phyloP scores from a whole-genome alignment of 129 eudicot species.

The Smallanthus sonchifolius region DNA sequence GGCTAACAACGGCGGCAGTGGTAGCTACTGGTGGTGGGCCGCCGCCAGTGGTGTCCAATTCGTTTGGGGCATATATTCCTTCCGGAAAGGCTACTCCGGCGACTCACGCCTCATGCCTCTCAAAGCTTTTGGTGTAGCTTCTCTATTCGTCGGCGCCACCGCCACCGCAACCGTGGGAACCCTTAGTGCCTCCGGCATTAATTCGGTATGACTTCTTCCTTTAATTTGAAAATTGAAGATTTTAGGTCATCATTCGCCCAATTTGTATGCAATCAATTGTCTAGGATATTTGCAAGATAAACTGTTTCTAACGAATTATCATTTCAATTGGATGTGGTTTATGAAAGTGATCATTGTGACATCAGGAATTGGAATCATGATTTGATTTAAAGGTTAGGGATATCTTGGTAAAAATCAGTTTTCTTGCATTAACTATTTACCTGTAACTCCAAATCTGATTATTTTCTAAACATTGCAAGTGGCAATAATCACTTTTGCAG shows the following conservation, averaged over 20 bases:
- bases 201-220: conserved; percentile 39
- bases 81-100: conserved; percentile 58
- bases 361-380: neutral
- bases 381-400: neutral
- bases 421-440: neutral
- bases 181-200: conserved; percentile 60
- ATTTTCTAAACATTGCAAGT: neutral
- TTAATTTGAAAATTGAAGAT: neutral
- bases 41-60: conserved; percentile 62
- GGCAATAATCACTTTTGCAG: neutral
- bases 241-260: conserved; percentile 9
- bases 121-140: conserved; percentile 84
- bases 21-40: conserved; percentile 62
- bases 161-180: conserved; percentile 61
- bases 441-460: neutral
- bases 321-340: neutral
- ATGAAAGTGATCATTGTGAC: neutral
- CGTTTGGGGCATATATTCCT: conserved; percentile 45
- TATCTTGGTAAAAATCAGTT: neutral
- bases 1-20: conserved; percentile 23
- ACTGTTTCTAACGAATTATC: neutral
- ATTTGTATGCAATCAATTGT: conserved; percentile 13
- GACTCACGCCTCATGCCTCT: conserved; percentile 71
- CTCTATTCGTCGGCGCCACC: conserved; percentile 80
- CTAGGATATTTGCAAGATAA: neutral